Evolutionary conservation across 2,329 filamentous ascomycete species (phyloP).

Genomic region (Alternaria brassicicola): DNA sequence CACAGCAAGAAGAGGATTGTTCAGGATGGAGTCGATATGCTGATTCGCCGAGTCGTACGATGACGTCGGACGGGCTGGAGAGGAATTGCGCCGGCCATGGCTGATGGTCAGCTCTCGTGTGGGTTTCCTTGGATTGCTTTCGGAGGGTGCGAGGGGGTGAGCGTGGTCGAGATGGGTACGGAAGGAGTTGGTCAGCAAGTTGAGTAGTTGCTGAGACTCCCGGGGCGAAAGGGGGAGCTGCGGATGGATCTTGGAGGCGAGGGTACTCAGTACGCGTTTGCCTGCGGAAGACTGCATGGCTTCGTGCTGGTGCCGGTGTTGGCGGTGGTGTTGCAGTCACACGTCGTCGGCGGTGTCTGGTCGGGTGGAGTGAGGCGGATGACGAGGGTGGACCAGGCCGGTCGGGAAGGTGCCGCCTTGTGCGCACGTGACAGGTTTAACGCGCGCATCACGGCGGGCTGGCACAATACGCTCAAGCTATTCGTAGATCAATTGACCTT

Average conservation of each 20-base stretch:
- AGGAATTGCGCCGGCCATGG: constrained; percentile 13
- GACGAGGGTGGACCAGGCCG: constrained; percentile 15
- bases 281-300: constrained; percentile 60
- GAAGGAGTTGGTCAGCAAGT: constrained; percentile 67
- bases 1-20: constrained; percentile 57
- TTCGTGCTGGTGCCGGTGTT: background rate
- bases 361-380: constrained; percentile 7
- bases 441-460: constrained; percentile 17
- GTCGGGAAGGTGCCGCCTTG: constrained; percentile 11
- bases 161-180: constrained; percentile 66
- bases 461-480: constrained; percentile 6
- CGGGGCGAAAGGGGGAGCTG: constrained; percentile 60
- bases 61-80: constrained; percentile 30
- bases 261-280: constrained; percentile 44
- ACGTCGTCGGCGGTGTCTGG: background rate
- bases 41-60: constrained; percentile 50
- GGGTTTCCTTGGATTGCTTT: constrained; percentile 4
- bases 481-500: constrained; percentile 13
- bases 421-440: constrained; percentile 17
- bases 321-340: constrained; percentile 3
- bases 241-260: constrained; percentile 61
- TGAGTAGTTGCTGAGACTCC: constrained; percentile 65
- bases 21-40: constrained; percentile 59
- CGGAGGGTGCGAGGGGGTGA: constrained; percentile 51
- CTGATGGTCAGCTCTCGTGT: constrained; percentile 6